Evolutionary conservation across 768 basidiomycete species (phyloP), one percentile per base, ranked within the genome.

Genomic region (Austroboletus eburneus): DNA sequence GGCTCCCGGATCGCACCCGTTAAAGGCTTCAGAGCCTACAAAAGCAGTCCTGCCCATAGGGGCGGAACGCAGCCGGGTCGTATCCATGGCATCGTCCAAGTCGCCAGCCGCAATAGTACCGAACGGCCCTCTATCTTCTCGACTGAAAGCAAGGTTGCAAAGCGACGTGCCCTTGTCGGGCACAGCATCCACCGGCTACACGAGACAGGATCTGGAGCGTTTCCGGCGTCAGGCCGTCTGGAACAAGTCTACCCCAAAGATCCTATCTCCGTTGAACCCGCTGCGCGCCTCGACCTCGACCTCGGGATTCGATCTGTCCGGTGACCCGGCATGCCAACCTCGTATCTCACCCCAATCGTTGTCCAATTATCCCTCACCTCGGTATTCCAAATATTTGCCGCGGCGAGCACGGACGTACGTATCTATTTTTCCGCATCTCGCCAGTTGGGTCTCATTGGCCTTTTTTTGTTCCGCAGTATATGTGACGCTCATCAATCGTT

Each of bases 231-330:
- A 66, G 36, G 52, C 55, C 8, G 27, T 39, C 29, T 40, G 49
- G 33, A 68, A 64, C 34, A 62, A 55, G 36, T 18, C 62, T 35
- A 48, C 66, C 9, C 44, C 66, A 1, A 64, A 51, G 54, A 25
- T 66, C 18, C 32, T 60, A 43, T 68, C 66, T 49, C 65, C 65
- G 17, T 29, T 66, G 47, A 66, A 42, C 45, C 65, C 66, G 29
- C 64, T 66, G 29, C 66, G 62, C 39, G 18, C 50, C 3, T 17
- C 56, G 7, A n/a, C 44, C 2, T 17, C 56, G 7, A n/a, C 44
- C 2, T 39, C 51, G 43, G 43, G 49, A 21, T 22, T 33, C 16
- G 38, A 39, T 24, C 30, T 67, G n/a, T 52, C 53, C 30, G 9
- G 39, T 20, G 49, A 64, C 46, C 51, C 50, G 18, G 43, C 35